Conservation (phyloP, 768 basidiomycete species). For the Mycena alexandri region DNA sequence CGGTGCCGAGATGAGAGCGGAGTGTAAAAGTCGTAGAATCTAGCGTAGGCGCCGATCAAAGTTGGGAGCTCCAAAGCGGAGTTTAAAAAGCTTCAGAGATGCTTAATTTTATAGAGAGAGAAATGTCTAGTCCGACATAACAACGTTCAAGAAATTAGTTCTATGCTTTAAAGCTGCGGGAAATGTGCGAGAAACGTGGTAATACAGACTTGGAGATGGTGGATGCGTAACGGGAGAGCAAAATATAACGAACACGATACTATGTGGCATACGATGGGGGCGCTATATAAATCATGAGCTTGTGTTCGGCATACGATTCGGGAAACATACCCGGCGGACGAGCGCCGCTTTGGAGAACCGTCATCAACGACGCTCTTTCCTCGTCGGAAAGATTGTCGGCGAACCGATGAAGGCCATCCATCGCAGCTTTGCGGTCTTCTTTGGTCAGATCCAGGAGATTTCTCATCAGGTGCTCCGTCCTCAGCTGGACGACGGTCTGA, state of each 20-base stretch:
- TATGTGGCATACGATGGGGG: constrained; percentile 27
- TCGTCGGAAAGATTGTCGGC: constrained; percentile 81
- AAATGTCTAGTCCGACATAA: no score
- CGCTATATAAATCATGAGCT: constrained; percentile 12
- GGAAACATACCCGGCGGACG: constrained; percentile 68
- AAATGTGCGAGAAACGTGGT: background rate
- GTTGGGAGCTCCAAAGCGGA: no score
- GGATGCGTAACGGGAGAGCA: background rate
- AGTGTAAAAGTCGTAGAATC: no score
- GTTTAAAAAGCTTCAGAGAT: no score
- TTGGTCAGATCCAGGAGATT: constrained; percentile 76
- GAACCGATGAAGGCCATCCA: constrained; percentile 80
- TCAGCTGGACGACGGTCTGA: constrained; percentile 72
- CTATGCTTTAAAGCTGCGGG: constrained; percentile 20
- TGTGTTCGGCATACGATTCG: constrained; percentile 22
- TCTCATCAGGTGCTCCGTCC: constrained; percentile 75
- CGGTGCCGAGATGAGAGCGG: no score
- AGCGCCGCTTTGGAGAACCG: constrained; percentile 68
- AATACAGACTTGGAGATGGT: constrained; percentile 1
- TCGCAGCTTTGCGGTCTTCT: constrained; percentile 81
- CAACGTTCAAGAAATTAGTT: constrained; percentile 18
- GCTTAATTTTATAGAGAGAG: no score
- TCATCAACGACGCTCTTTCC: constrained; percentile 72
- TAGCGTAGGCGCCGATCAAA: no score
- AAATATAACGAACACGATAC: background rate